These are phyloP conservation scores for Plectosphaerella sp. DNA, from an alignment of 2,329 filamentous ascomycete species.

Conservation along the genomic window DNA sequence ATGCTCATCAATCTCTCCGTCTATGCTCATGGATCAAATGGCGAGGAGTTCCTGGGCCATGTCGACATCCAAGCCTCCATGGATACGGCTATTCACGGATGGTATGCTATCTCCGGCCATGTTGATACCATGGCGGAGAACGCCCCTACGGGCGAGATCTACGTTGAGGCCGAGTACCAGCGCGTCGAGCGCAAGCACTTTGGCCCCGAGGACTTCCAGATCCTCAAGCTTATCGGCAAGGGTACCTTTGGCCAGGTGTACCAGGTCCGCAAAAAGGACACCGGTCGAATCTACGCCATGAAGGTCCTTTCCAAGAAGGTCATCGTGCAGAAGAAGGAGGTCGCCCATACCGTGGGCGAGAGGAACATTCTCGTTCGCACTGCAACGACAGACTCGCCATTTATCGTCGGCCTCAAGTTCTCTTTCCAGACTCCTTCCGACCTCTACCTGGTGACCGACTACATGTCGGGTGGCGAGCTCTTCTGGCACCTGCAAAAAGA, in stretches of 20 bases:
- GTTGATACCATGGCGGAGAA: conserved; percentile 67
- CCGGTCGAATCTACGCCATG: conserved; percentile 95
- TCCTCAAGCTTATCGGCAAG: conserved; percentile 93
- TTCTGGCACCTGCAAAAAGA: conserved; percentile 99
- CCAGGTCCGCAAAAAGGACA: conserved; percentile 96
- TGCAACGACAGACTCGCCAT: conserved; percentile 90
- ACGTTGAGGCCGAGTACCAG: conserved; percentile 81
- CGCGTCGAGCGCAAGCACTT: conserved; percentile 85
- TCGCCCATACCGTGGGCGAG: conserved; percentile 94
- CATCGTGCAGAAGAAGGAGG: conserved; percentile 99
- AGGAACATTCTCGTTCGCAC: conserved; percentile 96
- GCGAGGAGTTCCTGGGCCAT: conserved; percentile 89
- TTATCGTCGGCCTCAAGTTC: conserved; percentile 97
- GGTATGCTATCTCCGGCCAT: conserved; percentile 78
- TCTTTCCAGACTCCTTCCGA: conserved; percentile 98
- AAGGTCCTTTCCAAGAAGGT: conserved; percentile 99
- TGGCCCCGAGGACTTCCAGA: conserved; percentile 92
- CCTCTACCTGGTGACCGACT: conserved; percentile 96
- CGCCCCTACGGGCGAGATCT: conserved; percentile 80
- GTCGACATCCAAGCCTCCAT: conserved; percentile 70
- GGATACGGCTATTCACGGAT: conserved; percentile 71
- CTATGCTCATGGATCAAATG: conserved; percentile 75
- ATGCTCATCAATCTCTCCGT: conserved; percentile 90
- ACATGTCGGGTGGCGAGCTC: conserved; percentile 97
- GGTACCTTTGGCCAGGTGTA: conserved; percentile 98